Base-by-base conservation (phyloP, 805 yeast species). In the Yarrowia divulgata region DNA sequence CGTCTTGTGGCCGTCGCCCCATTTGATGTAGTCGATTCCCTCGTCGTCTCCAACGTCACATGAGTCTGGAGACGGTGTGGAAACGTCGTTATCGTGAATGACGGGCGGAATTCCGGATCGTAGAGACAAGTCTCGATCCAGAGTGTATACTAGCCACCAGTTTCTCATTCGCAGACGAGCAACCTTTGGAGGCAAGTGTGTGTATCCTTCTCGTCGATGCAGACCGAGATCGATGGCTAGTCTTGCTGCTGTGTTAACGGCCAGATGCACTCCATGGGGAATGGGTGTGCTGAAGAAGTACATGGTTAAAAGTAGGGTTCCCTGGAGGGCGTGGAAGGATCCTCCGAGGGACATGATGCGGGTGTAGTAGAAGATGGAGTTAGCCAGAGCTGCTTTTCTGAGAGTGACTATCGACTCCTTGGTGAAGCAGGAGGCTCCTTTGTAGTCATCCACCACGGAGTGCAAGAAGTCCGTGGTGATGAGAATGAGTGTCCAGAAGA, bases 171-270 rank as follows among this genome's bases (percentile, higher is more conserved):
- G 79, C 8, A 74, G 73, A 1, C 75, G 72, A 0, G 77, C 75
- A 45, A 85, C 87, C 5, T 74, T 76, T 0, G 74, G 72, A 0
- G 79, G 52, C 14, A 84, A 70, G 1, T 81, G 78, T 3, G 76
- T 73, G 69, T 82, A 80, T 1, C 82, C 73, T 52, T 85, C 88
- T 3, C 76, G 76, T 68, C 85, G 77, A 71, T 88, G 86, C 10
- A 88, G 76, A 0, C 90, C 90, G 74, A 86, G 72, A 58, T 84
- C 87, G 57, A 84, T 85, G 0, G 89, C 88, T 71, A 81, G 82
- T 71, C 88, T 78, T 2, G 85, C 81, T 10, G 86, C 85, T 1
- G 84, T 79, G 2, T 37, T 63, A 57, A 63, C 57, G 85, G 75
- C 5, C 81, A 74, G 18, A 86, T 72, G 63, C 81, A 77, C 67